Conservation (phyloP, 306 rosid genomes). For the Prunus kanzakura region DNA sequence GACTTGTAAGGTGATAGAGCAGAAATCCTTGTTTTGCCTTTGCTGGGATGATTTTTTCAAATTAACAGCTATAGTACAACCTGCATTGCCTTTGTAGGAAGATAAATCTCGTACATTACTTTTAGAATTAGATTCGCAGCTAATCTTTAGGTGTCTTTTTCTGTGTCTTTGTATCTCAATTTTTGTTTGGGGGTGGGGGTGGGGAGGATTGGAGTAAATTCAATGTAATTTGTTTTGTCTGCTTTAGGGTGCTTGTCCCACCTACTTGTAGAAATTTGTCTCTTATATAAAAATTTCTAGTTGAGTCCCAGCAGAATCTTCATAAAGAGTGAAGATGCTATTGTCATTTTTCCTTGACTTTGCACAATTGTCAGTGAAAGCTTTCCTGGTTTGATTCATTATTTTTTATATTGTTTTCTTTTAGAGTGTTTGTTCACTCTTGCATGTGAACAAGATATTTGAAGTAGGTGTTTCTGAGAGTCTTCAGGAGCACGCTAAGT, state of each 20-base stretch:
- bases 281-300: neutral
- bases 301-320: neutral
- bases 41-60: neutral
- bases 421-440: constrained; percentile 81
- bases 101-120: neutral
- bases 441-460: constrained; percentile 88
- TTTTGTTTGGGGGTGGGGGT: no score
- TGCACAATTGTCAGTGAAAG: neutral
- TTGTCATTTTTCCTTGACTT: neutral
- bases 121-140: neutral
- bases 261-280: neutral
- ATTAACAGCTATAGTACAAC: neutral
- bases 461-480: constrained; percentile 93
- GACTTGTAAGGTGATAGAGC: neutral
- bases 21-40: neutral
- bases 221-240: no score
- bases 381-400: neutral
- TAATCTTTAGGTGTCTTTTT: neutral
- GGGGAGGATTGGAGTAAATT: neutral
- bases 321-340: neutral
- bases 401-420: constrained; percentile 12
- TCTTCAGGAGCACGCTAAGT: constrained; percentile 60
- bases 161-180: neutral
- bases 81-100: neutral
- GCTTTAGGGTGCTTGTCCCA: neutral